phyloP scores from a whole-genome alignment of 1,284 basidiomycete genomes.

The Cyathus pygmaeus region DNA sequence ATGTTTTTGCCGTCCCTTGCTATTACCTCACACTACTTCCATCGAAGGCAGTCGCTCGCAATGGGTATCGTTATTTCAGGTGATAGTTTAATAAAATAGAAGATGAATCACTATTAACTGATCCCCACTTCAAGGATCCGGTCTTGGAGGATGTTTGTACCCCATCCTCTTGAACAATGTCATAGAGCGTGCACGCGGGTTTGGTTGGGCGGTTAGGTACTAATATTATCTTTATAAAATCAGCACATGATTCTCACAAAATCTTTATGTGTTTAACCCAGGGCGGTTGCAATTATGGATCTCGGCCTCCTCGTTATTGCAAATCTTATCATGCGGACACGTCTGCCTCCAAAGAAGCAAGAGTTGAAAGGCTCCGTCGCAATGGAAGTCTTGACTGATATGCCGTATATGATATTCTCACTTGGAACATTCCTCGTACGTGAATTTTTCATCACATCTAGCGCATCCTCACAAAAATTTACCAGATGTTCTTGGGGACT shows the following conservation, averaged over 20 bases:
- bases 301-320: constrained; percentile 46
- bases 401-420: constrained; percentile 40
- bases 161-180: constrained; percentile 60
- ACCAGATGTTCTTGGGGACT: constrained; percentile 48
- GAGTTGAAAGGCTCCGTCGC: constrained; percentile 16
- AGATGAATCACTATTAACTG: not conserved
- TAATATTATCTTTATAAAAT: not conserved
- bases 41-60: constrained; percentile 52
- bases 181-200: constrained; percentile 43
- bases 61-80: constrained; percentile 58
- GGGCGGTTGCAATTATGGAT: constrained; percentile 48
- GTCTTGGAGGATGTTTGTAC: constrained; percentile 56
- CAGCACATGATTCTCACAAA: too few species aligned
- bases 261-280: constrained; percentile 13
- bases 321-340: constrained; percentile 49
- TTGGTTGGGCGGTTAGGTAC: constrained; percentile 51
- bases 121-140: constrained; percentile 40
- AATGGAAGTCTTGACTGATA: constrained; percentile 40
- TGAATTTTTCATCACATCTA: too few species aligned
- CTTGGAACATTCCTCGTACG: constrained; percentile 36
- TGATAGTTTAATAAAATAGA: constrained; percentile 38
- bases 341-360: constrained; percentile 40
- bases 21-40: constrained; percentile 57
- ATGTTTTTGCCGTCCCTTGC: constrained; percentile 58
- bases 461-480: too few species aligned